Percentiles rank a stretch among this genome's conserved stretches.
phyloP scores from a whole-genome alignment of 306 rosid species.

The Sechiopsis laciniata region DNA sequence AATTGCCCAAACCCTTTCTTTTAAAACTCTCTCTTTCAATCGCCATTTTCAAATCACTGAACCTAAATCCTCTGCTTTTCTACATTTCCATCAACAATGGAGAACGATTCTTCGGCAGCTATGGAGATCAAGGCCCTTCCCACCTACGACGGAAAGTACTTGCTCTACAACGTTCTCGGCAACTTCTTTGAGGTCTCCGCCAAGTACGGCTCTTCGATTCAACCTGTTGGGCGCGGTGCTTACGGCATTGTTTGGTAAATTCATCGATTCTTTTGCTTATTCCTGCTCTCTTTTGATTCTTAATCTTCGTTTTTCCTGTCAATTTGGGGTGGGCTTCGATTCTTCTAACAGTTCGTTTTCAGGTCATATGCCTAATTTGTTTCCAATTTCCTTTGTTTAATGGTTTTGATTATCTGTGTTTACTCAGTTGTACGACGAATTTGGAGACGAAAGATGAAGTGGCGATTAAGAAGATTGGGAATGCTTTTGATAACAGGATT shows the following conservation, averaged over 20 bases:
- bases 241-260: constrained; percentile 87
- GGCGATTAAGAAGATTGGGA: too few species aligned
- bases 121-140: constrained; percentile 39
- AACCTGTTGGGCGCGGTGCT: constrained; percentile 94
- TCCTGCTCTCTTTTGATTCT: not conserved
- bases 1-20: not conserved
- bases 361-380: not conserved
- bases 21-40: not conserved
- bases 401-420: constrained; percentile 13
- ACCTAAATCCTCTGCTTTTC: not conserved
- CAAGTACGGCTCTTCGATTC: constrained; percentile 70
- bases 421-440: constrained; percentile 46
- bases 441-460: constrained; percentile 51
- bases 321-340: not conserved
- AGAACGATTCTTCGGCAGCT: constrained; percentile 31
- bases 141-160: constrained; percentile 47
- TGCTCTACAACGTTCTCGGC: constrained; percentile 66
- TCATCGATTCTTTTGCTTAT: not conserved
- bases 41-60: not conserved
- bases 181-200: constrained; percentile 62
- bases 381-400: not conserved
- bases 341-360: not conserved
- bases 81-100: constrained; percentile 7
- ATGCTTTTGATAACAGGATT: too few species aligned
- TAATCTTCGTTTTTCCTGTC: not conserved